These are phyloP conservation scores for Vaccinium corymbosum DNA, from an alignment of 148 eudicot species.

Conservation along the genomic window DNA sequence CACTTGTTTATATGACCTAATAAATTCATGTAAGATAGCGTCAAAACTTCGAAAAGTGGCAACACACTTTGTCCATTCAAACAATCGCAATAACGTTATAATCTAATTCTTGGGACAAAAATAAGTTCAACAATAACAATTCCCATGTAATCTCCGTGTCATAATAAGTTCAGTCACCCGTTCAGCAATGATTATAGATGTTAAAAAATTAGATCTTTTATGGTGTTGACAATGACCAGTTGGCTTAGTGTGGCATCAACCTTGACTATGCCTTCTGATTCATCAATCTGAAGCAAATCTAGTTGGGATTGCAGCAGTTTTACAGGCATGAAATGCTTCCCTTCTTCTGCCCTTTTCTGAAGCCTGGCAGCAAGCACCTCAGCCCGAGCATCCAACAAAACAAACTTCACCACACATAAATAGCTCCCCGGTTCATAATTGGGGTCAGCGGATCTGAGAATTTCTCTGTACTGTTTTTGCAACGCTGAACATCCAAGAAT, in stretches of 20 bases:
- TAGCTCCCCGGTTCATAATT: constrained; percentile 28
- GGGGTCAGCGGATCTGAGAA: constrained; percentile 60
- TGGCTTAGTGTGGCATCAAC: constrained; percentile 74
- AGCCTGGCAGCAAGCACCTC: constrained; percentile 65
- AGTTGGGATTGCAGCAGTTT: constrained; percentile 75
- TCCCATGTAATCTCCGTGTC: neutral
- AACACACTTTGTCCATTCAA: neutral
- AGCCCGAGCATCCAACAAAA: constrained; percentile 53
- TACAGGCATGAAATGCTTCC: constrained; percentile 86
- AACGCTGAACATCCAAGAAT: constrained; percentile 92
- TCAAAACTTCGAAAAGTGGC: neutral
- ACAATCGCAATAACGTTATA: neutral
- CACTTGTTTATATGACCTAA: neutral
- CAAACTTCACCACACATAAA: constrained; percentile 50
- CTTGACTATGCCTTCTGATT: constrained; percentile 58
- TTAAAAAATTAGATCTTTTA: constrained; percentile 25
- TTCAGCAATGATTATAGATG: neutral
- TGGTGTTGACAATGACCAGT: constrained; percentile 31
- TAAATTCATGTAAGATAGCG: neutral
- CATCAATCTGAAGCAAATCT: constrained; percentile 72
- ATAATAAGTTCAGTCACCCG: neutral
- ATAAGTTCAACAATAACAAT: neutral
- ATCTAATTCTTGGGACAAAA: neutral
- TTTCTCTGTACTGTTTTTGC: constrained; percentile 63
- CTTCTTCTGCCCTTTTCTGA: constrained; percentile 54